These are phyloP conservation scores for Fraxinus pennsylvanica DNA, from an alignment of 257 asterid species.

Conservation along the genomic window DNA sequence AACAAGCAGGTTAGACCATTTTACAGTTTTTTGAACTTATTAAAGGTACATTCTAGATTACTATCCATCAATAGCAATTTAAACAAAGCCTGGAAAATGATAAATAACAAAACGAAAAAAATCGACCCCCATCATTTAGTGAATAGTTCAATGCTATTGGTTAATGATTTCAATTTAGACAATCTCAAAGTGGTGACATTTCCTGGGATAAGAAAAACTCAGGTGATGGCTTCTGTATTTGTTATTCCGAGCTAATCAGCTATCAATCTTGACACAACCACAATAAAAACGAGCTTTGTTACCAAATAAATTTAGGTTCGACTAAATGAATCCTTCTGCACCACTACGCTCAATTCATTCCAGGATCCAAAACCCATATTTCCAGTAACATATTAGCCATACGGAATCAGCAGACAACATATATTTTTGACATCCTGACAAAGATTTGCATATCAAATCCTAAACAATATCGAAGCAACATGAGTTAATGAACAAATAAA, in stretches of 20 bases:
- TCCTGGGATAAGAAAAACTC: not conserved
- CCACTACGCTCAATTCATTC: not conserved
- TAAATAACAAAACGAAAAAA: not conserved
- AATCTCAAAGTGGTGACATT: not conserved
- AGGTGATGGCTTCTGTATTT: not conserved
- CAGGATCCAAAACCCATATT: not conserved
- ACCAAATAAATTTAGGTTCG: not conserved
- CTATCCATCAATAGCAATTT: constrained; percentile 22
- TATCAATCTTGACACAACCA: not conserved
- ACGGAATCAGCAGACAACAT: not conserved
- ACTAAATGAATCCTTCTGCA: not conserved
- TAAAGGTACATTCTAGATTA: constrained; percentile 11
- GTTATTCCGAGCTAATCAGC: not conserved
- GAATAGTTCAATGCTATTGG: not conserved
- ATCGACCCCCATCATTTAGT: not conserved
- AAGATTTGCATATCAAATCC: too few species aligned
- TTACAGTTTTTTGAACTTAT: not conserved
- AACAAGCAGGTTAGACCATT: not conserved
- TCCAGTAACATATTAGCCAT: not conserved
- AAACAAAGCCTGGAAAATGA: not conserved
- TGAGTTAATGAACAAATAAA: constrained; percentile 4
- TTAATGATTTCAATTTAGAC: not conserved
- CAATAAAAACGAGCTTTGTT: too few species aligned
- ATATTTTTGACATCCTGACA: not conserved
- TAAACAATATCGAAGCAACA: too few species aligned